phyloP scores from a whole-genome alignment of 73 alveolate species.

The Blepharisma japonicum region DNA sequence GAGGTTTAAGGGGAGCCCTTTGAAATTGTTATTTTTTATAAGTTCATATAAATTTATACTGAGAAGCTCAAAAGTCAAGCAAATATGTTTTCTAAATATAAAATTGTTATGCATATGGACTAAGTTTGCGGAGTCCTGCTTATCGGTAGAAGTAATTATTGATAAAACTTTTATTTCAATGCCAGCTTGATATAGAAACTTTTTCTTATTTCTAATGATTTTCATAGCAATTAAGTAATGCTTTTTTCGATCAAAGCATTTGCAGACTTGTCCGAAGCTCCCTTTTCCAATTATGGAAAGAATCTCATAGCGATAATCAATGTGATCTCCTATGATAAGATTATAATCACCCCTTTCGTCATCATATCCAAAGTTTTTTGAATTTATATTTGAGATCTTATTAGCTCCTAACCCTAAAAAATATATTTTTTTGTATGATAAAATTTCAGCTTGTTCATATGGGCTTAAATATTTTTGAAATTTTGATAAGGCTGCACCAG shows the following conservation, averaged over 20 bases:
- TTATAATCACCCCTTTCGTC: constrained; percentile 73
- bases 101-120: constrained; percentile 47
- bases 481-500: neutral
- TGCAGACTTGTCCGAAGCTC: constrained; percentile 74
- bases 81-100: constrained; percentile 47
- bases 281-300: constrained; percentile 73
- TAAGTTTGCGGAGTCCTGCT: constrained; percentile 61
- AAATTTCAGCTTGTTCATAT: neutral
- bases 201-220: constrained; percentile 71
- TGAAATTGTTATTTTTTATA: constrained; percentile 50
- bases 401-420: neutral
- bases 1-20: constrained; percentile 55
- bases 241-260: constrained; percentile 73
- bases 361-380: constrained; percentile 53
- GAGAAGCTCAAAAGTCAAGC: constrained; percentile 46
- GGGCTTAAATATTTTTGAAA: neutral
- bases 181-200: constrained; percentile 71
- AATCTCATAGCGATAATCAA: constrained; percentile 81
- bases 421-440: neutral
- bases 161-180: constrained; percentile 68
- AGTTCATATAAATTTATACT: constrained; percentile 48
- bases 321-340: constrained; percentile 63
- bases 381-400: neutral
- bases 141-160: constrained; percentile 61
- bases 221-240: constrained; percentile 70